Base-by-base conservation (phyloP, 768 basidiomycete genomes). In the Phanerochaete sordida region DNA sequence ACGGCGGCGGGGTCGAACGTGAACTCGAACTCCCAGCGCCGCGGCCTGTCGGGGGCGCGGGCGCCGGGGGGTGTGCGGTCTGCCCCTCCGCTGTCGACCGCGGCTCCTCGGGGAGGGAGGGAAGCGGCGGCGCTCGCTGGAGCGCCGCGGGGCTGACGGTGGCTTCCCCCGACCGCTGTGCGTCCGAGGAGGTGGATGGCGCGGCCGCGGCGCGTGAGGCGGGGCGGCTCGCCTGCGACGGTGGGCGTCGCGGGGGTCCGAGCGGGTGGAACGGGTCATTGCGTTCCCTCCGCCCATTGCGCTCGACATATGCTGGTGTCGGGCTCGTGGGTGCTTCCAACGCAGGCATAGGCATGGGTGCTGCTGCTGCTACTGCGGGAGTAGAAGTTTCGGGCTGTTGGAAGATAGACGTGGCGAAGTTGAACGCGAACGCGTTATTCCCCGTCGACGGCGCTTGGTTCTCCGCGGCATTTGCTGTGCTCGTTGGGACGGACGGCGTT, bases 241-340 rank as follows among this genome's bases (percentile, higher is more conserved):
- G 57, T 4, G 65, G 62, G 11, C 65, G 55, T 13, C 55, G 52
- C 21, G 39, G 59, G 53, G 1, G 62, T 1, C 63, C 62, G 48
- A 49, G 46, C 6, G 69, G 67, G 23, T 67, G 60, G 47, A 66
- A 69, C 13, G 67, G 50, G 47, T 67, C 68, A 24, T 69, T 69
- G 3, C 68, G 68, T 43, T 69, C 68, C 5, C 63, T 58, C 11
- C 68, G 62, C 15, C 66, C 68, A 19, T 63, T 65, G 37, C 68
- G 68, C 28, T 69, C 65, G 48, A 66, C 55, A 44, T 66, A 67
- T 9, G 64, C 67, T 7, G 85, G 84, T 1, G 84, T 79, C 19
- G 85, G 85, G 6, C 84, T 85, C 59, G 80, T 79, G 5, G 84
- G 83, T 19, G 82, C 77, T 66, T 85, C 83, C 8, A 82, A 82